A percentile compares a stretch with the other conserved stretches of the same genome.
Evolutionary conservation across 2,329 filamentous ascomycete species (phyloP).

Genomic region (Cryphonectria radicalis): DNA sequence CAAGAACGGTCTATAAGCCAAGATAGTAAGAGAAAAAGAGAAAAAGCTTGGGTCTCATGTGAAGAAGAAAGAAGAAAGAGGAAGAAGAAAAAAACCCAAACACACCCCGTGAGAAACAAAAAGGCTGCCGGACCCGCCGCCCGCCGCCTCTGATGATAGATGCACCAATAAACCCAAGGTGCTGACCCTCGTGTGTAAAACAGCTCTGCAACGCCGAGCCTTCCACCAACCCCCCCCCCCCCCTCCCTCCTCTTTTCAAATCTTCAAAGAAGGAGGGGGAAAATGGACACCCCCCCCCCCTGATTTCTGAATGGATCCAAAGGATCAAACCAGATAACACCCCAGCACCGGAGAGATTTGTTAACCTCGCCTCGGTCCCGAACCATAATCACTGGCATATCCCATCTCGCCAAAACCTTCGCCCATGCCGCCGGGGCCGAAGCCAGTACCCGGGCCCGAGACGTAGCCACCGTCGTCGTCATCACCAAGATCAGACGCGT

Average conservation of each 20-base stretch:
- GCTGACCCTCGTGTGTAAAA: neutral
- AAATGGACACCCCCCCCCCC: neutral
- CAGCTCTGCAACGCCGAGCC: neutral
- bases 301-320: neutral
- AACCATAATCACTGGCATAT: slow-evolving; percentile 58
- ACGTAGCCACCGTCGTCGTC: slow-evolving; percentile 73
- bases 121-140: neutral
- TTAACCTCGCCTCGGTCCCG: slow-evolving; percentile 37
- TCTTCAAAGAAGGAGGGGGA: slow-evolving; percentile 18
- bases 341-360: neutral
- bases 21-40: neutral
- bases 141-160: neutral
- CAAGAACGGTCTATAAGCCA: slow-evolving; percentile 7
- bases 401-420: slow-evolving; percentile 60
- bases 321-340: neutral
- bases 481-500: slow-evolving; percentile 73
- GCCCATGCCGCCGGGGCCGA: slow-evolving; percentile 58
- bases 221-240: no score
- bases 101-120: neutral
- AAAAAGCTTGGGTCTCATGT: neutral
- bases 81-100: neutral
- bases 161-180: neutral
- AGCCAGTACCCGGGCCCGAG: slow-evolving; percentile 64
- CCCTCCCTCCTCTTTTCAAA: neutral
- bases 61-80: neutral